Evolutionary conservation across 2,329 filamentous ascomycete genomes (phyloP).

Genomic region (Cladosporium velox): DNA sequence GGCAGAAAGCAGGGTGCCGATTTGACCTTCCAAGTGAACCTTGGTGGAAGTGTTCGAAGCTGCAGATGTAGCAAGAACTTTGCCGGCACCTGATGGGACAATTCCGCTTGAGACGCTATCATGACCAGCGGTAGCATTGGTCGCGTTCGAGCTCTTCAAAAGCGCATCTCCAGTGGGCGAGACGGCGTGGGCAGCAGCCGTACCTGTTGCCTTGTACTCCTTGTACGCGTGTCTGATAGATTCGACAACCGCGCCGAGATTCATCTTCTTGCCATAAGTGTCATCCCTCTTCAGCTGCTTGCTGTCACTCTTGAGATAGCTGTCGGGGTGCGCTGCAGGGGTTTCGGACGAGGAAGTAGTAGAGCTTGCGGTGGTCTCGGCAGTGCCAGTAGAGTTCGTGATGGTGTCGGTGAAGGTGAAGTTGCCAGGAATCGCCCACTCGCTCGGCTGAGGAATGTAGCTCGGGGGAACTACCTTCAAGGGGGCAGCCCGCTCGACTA

Average conservation of each 20-base stretch:
- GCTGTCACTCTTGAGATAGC: background rate
- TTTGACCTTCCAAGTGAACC: background rate
- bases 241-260: background rate
- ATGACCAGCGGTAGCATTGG: background rate
- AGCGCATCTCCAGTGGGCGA: background rate
- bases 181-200: background rate
- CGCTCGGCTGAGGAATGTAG: slow-evolving; percentile 17
- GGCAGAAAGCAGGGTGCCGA: slow-evolving; percentile 9
- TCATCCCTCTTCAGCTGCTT: background rate
- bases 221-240: background rate
- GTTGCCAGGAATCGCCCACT: slow-evolving; percentile 12
- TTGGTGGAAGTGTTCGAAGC: background rate
- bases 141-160: background rate
- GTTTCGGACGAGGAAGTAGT: slow-evolving; percentile 1
- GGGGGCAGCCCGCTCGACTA: background rate
- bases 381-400: background rate
- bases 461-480: background rate
- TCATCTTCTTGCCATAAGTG: background rate
- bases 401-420: slow-evolving; percentile 18
- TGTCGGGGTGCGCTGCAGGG: background rate
- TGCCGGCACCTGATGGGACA: background rate
- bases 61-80: background rate
- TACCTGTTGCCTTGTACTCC: background rate
- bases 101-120: background rate
- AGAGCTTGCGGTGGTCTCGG: background rate